Percentiles rank a stretch among this genome's conserved stretches.
Evolutionary conservation across 139 green algal species (phyloP).

Genomic region (Closterium sp.): DNA sequence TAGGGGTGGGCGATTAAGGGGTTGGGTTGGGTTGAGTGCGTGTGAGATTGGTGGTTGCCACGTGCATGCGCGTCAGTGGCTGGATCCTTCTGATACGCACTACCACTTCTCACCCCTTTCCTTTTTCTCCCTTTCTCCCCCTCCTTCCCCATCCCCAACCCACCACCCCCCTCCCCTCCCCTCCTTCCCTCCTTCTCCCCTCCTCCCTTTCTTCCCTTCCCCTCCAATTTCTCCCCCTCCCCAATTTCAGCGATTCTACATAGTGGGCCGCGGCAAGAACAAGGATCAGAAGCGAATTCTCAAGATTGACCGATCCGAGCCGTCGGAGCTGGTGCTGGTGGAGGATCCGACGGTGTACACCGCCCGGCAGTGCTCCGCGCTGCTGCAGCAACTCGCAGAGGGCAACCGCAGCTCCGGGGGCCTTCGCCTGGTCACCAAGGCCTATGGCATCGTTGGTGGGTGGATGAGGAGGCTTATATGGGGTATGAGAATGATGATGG

Average conservation of each 20-base stretch:
- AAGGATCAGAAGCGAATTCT: conserved; percentile 49
- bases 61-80: background rate
- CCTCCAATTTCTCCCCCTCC: background rate
- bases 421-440: conserved; percentile 52
- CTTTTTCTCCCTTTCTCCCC: too few species aligned
- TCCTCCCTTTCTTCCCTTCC: background rate
- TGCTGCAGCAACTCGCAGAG: conserved; percentile 45
- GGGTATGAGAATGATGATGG: too few species aligned
- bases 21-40: background rate
- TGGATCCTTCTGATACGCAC: background rate
- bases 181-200: background rate
- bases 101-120: too few species aligned
- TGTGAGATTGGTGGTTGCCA: background rate
- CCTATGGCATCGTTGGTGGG: conserved; percentile 52
- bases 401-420: conserved; percentile 43
- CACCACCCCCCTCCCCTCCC: too few species aligned
- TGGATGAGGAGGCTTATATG: background rate
- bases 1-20: too few species aligned
- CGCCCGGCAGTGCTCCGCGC: conserved; percentile 14
- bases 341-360: conserved; percentile 50
- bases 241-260: conserved; percentile 42
- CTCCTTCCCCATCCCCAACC: too few species aligned
- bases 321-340: conserved; percentile 39
- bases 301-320: conserved; percentile 54
- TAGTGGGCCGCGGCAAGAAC: conserved; percentile 41